Base-by-base conservation (phyloP, 495 filamentous ascomycete species). In the Apodospora peruviana region DNA sequence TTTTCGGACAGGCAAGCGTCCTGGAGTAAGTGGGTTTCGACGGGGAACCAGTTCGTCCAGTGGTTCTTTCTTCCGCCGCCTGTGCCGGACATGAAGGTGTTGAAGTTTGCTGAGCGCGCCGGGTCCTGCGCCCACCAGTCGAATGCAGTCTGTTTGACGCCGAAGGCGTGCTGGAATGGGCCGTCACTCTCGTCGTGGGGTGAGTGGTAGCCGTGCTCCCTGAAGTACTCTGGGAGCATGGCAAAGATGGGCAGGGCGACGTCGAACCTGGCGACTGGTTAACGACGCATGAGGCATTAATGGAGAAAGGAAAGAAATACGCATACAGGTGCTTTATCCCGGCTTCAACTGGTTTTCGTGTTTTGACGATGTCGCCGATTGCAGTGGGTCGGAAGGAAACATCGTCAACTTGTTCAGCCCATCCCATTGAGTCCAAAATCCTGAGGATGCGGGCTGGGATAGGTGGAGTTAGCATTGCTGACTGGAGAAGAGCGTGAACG, bases 41-140 rank as follows among this genome's bases (percentile, higher is more conserved):
- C 38, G 47, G 80, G 75, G 55, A 78, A 70, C 78, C 76, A 81
- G 21, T 65, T 69, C 8, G 76, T 67, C 3, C 71, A 70, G 77
- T 76, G 81, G 21, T 65, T 69, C 8, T 75, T 67, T 3, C 71
- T 66, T 0, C 76, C 78, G 2, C 70, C 64, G 32, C 61, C 59
- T 56, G 75, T 79, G 16, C 61, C 77, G 5, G 63, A 61, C 76
- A 80, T 79, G 53, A 74, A 70, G 45, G 70, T 60, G 54, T 70
- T 78, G 65, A 82, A 79, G 10, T 14, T 14, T 68, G 56, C 20
- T 52, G 43, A 11, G 48, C 51, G 20, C 47, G 55, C 1, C 58
- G 61, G 25, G 50, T 48, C 21, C 59, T 43, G 14, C 55, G 47
- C n/a, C 2, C 66, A n/a, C 44, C 50, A 57, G 20, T 58, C 56